Percentiles rank a stretch among this genome's conserved stretches.
phyloP scores from a whole-genome alignment of 208 protist genomes.

The Spironucleus salmonicida region DNA sequence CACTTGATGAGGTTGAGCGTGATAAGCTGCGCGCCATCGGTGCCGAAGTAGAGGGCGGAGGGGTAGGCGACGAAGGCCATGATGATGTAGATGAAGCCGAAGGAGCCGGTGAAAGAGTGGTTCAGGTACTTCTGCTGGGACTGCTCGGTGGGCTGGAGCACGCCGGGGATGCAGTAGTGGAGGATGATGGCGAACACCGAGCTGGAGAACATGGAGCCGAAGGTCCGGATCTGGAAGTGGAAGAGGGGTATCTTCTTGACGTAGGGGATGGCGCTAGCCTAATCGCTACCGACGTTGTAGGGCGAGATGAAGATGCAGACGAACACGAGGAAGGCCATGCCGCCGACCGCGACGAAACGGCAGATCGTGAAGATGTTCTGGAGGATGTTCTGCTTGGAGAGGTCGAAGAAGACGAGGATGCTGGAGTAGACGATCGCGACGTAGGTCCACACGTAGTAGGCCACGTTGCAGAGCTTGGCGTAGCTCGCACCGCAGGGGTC shows the following conservation, averaged over 20 bases:
- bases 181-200: background rate
- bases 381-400: constrained; percentile 9
- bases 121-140: background rate
- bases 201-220: too few species aligned
- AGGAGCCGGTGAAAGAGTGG: background rate
- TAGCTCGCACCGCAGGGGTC: too few species aligned
- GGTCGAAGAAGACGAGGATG: constrained; percentile 15
- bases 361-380: constrained; percentile 10
- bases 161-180: background rate
- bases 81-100: background rate
- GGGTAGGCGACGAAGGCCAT: background rate
- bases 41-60: background rate
- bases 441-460: background rate
- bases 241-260: too few species aligned
- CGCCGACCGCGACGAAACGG: background rate
- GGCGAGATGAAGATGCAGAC: background rate
- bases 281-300: too few species aligned
- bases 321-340: background rate
- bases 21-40: background rate
- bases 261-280: too few species aligned
- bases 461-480: background rate
- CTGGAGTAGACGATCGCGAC: background rate
- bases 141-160: background rate
- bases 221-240: too few species aligned
- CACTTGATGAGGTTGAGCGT: constrained; percentile 9